Evolutionary conservation across 2,329 filamentous ascomycete genomes (phyloP).

Genomic region (Didymella keratinophila): DNA sequence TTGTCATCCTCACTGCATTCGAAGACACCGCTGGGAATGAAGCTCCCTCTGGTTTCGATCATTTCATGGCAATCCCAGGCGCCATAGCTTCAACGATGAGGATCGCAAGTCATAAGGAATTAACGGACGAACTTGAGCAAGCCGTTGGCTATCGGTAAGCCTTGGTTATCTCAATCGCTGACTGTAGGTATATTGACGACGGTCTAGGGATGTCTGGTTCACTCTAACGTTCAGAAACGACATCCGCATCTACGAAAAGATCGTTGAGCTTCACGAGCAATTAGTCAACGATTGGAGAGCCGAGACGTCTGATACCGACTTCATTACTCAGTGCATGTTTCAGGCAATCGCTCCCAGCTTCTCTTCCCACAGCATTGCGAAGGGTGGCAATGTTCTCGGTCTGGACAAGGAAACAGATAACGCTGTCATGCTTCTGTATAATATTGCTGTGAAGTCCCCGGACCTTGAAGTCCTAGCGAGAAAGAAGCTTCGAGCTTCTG

Average conservation of each 20-base stretch:
- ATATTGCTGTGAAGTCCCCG: constrained; percentile 28
- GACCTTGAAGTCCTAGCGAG: constrained; percentile 27
- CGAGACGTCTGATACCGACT: constrained; percentile 22
- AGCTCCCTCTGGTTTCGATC: constrained; percentile 30
- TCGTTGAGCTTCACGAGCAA: constrained; percentile 31
- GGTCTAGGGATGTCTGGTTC: constrained; percentile 31
- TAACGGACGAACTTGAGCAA: constrained; percentile 38
- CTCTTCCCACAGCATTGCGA: constrained; percentile 26
- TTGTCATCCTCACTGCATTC: constrained; percentile 32
- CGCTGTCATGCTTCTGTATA: constrained; percentile 31
- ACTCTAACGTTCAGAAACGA: constrained; percentile 39
- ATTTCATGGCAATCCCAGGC: constrained; percentile 32
- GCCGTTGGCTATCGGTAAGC: constrained; percentile 32
- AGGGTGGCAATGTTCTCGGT: constrained; percentile 40
- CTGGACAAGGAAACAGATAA: constrained; percentile 30
- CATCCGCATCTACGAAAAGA: constrained; percentile 23
- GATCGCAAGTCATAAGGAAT: constrained; percentile 32
- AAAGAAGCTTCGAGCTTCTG: constrained; percentile 20
- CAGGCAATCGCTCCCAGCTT: constrained; percentile 32
- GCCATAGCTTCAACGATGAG: constrained; percentile 28
- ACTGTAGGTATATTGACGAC: constrained; percentile 4
- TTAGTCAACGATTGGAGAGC: constrained; percentile 32
- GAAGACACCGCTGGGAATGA: constrained; percentile 32
- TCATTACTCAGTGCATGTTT: constrained; percentile 39
- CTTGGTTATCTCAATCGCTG: neutral